Evolutionary conservation across 768 basidiomycete species (phyloP).

Genomic region (Lenzites betulinus): DNA sequence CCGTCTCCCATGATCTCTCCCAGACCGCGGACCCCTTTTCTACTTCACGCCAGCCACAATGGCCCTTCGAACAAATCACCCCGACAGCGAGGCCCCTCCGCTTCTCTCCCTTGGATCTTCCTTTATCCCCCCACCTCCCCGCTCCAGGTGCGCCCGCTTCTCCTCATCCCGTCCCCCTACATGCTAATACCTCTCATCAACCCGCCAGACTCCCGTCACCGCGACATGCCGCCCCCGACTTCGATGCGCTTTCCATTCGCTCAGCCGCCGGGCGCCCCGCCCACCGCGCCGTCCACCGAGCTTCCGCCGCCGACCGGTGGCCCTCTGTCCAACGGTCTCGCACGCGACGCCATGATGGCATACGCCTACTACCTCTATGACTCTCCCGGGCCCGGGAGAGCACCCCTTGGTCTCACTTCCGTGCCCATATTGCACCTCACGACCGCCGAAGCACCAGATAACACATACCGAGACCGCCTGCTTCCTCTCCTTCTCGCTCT

Average conservation of each 20-base stretch:
- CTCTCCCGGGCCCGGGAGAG: slow-evolving; percentile 6
- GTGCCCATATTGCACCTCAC: slow-evolving; percentile 14
- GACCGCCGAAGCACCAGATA: slow-evolving; percentile 18
- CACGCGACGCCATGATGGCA: slow-evolving; percentile 36
- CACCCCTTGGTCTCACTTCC: slow-evolving; percentile 17
- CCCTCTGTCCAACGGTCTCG: slow-evolving; percentile 27
- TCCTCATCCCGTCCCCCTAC: neutral
- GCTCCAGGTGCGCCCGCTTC: neutral
- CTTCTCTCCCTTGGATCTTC: neutral
- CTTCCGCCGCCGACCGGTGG: slow-evolving; percentile 6
- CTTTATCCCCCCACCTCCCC: slow-evolving; percentile 1
- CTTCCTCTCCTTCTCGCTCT: slow-evolving; percentile 37
- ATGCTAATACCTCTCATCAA: neutral
- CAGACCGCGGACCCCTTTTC: slow-evolving; percentile 8
- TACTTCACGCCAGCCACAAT: neutral
- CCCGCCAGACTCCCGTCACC: neutral
- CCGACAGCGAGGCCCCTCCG: slow-evolving; percentile 11
- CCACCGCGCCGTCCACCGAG: neutral
- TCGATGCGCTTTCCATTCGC: neutral
- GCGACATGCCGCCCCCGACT: slow-evolving; percentile 3
- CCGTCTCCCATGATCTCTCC: slow-evolving; percentile 12
- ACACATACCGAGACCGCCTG: slow-evolving; percentile 30
- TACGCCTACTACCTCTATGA: slow-evolving; percentile 38
- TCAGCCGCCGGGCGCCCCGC: neutral
- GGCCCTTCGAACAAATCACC: neutral